Base-by-base conservation (phyloP, 352 stramenopile species). In the Thalassiosira hispida region DNA sequence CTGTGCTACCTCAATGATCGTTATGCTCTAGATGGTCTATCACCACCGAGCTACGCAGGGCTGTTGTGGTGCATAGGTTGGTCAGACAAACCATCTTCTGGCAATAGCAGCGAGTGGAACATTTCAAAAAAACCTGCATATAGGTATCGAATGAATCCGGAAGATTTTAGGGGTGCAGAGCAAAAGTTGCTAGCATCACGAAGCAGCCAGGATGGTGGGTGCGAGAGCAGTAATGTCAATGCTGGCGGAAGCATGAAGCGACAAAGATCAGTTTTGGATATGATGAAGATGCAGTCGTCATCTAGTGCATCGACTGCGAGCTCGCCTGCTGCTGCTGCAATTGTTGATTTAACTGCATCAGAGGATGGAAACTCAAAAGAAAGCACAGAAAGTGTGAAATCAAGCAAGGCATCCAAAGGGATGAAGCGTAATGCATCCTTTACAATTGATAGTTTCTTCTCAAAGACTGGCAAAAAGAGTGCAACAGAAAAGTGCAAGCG, bases 41-140 rank as follows among this genome's bases (percentile, higher is more conserved):
- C 70, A 23, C 87, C 87, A 47, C 84, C 84, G 2, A 83, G 60
- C 14, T 91, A 91, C 76, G 79, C 59, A 18, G 87, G 87, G 11
- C 29, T 92, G 9, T 63, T 91, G 29, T 92, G 87, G 87, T 91
- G 84, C 61, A 78, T 90, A 51, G 87, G 87, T 29, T 90, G 84
- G 78, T 49, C 74, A 23, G 83, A 91, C 38, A 87, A 87, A 44
- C 84, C 84, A 3, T 53, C 46, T 20, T 11, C 12, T 53, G 18
- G 46, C 12, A 53, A n/a, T 53, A 2, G 53, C 57, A 29, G 44
- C 35, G 18, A 38, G 46, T 40, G 73, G 68, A 23, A 29, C 25
- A 78, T 78, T 33, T 47, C 49, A 20, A 23, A 40, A 2, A 87
- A 84, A 52, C 65, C 60, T 22, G 66, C 79, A 7, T 57, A 53